A percentile compares a stretch with the other conserved stretches of the same genome.
Conservation (phyloP, 495 filamentous ascomycete genomes). For the Tetracladium marchalianum region DNA sequence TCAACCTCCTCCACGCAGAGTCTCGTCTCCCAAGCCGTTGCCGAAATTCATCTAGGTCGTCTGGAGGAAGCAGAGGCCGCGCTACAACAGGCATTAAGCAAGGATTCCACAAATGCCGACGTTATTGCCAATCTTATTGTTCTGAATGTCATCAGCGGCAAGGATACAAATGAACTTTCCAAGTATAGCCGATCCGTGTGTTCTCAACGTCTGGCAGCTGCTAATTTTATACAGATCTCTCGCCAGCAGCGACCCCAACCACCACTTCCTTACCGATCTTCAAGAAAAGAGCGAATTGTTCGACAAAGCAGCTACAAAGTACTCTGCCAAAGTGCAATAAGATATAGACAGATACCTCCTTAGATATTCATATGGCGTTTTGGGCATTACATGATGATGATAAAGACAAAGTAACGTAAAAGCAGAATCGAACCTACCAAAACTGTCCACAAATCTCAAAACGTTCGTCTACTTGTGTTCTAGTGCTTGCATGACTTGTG, state of each 20-base stretch:
- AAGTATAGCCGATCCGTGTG: conserved; percentile 35
- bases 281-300: conserved; percentile 70
- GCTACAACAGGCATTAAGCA: conserved; percentile 65
- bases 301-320: conserved; percentile 71
- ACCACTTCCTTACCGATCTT: conserved; percentile 57
- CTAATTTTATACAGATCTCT: conserved; percentile 40
- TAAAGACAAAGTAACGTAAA: no score
- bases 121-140: conserved; percentile 76
- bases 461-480: no score
- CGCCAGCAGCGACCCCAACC: conserved; percentile 44
- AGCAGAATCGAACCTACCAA: no score
- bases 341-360: no score
- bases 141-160: conserved; percentile 63
- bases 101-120: conserved; percentile 59
- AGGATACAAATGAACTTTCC: conserved; percentile 49
- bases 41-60: conserved; percentile 84
- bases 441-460: no score
- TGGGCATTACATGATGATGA: no score
- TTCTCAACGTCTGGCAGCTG: not conserved
- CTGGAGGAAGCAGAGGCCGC: conserved; percentile 83
- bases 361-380: no score
- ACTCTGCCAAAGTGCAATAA: conserved; percentile 50
- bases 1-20: conserved; percentile 55
- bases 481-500: no score
- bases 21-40: conserved; percentile 79